These are phyloP conservation scores for Ascomycota sp. DNA, from an alignment of 2,329 filamentous ascomycete species.

Conservation along the genomic window DNA sequence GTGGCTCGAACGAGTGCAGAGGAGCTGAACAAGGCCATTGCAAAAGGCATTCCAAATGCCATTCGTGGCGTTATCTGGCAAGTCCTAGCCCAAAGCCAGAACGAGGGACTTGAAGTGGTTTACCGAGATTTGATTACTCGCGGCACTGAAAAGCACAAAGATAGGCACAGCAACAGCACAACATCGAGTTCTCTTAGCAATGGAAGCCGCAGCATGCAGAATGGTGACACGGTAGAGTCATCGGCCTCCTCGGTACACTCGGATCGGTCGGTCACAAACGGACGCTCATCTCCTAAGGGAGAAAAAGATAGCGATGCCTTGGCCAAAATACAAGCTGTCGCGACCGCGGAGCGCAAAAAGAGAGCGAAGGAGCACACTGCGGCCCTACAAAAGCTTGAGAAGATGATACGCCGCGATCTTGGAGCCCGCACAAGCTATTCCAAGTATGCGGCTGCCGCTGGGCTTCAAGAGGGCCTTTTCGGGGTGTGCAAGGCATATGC, in stretches of 20 bases:
- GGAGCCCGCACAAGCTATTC: slow-evolving; percentile 90
- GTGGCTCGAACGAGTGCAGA: slow-evolving; percentile 75
- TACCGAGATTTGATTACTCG: slow-evolving; percentile 65
- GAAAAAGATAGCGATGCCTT: slow-evolving; percentile 44
- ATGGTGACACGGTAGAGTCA: slow-evolving; percentile 44
- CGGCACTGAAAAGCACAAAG: slow-evolving; percentile 63
- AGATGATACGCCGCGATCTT: slow-evolving; percentile 74
- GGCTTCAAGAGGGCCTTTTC: slow-evolving; percentile 82
- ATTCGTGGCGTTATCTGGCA: slow-evolving; percentile 99
- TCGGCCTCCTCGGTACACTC: slow-evolving; percentile 76
- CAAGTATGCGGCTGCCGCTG: slow-evolving; percentile 80
- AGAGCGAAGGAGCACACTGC: slow-evolving; percentile 60
- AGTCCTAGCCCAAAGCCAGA: slow-evolving; percentile 87
- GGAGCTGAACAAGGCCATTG: slow-evolving; percentile 77
- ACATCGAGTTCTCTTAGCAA: slow-evolving; percentile 31
- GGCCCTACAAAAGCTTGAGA: slow-evolving; percentile 66
- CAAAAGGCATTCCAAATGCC: slow-evolving; percentile 79
- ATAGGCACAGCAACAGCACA: slow-evolving; percentile 34
- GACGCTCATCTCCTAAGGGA: slow-evolving; percentile 33
- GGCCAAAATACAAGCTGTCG: slow-evolving; percentile 41
- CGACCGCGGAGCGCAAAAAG: slow-evolving; percentile 50
- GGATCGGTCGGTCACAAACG: slow-evolving; percentile 44
- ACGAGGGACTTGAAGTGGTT: slow-evolving; percentile 68
- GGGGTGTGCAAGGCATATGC: slow-evolving; percentile 96
- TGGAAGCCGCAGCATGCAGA: slow-evolving; percentile 35